Conservation (phyloP, 2,329 filamentous ascomycete species). For the Colletotrichum sp. region DNA sequence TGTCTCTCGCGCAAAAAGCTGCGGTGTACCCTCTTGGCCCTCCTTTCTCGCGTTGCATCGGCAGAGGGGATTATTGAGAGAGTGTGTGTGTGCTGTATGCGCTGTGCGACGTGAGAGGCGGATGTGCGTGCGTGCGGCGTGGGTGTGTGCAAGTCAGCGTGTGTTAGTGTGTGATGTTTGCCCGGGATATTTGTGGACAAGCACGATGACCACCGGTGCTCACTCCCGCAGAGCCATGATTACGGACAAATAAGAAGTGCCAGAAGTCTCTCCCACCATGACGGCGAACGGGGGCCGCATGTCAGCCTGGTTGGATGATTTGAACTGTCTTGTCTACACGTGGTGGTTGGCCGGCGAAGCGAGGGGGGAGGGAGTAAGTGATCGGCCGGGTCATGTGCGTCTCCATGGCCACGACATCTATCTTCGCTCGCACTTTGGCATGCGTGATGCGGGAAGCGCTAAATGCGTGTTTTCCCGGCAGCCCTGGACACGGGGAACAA, state of each 20-base stretch:
- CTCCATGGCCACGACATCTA: background rate
- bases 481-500: background rate
- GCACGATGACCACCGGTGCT: background rate
- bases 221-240: background rate
- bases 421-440: background rate
- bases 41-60: background rate
- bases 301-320: background rate
- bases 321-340: background rate
- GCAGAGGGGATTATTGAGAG: background rate
- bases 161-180: background rate
- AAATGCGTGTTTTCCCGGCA: background rate
- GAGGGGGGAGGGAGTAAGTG: background rate
- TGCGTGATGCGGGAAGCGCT: background rate
- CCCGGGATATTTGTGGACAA: background rate
- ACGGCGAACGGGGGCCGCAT: background rate
- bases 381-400: conserved; percentile 1
- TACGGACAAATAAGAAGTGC: background rate
- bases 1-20: background rate
- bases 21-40: background rate
- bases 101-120: background rate
- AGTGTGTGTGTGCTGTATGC: background rate
- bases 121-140: background rate
- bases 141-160: background rate
- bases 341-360: background rate
- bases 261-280: background rate